Evolutionary conservation across 169 alveolate genomes (phyloP).

Genomic region (Babesia ovis): DNA sequence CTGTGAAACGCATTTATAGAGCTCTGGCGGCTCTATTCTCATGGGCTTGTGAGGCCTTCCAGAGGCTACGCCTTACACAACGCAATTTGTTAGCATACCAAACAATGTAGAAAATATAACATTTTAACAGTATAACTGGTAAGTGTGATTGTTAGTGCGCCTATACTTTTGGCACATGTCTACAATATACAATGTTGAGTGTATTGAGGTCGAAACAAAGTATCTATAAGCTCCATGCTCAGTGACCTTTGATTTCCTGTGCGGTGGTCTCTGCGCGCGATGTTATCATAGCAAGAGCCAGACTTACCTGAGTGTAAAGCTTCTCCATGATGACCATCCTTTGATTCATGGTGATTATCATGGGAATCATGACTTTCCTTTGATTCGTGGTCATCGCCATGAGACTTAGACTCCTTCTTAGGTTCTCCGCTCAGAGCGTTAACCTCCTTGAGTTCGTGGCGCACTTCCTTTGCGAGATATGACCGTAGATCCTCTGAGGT

Average conservation of each 20-base stretch:
- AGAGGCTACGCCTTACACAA: not conserved
- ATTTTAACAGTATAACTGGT: not conserved
- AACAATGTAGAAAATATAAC: not conserved
- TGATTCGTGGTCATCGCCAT: no score
- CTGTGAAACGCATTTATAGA: not conserved
- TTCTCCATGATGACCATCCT: not conserved
- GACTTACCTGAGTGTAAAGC: not conserved
- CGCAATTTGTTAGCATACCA: no score
- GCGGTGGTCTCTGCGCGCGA: slow-evolving; percentile 20
- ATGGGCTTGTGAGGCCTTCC: not conserved
- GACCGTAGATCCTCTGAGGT: slow-evolving; percentile 38
- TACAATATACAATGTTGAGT: slow-evolving; percentile 33
- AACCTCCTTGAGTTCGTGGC: slow-evolving; percentile 48
- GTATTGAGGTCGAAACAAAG: not conserved
- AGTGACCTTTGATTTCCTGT: slow-evolving; percentile 20
- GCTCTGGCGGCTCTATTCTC: not conserved
- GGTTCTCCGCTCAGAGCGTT: slow-evolving; percentile 13
- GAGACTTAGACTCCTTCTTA: not conserved
- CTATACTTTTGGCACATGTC: no score
- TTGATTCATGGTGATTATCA: no score
- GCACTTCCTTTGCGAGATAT: slow-evolving; percentile 35
- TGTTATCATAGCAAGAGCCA: not conserved
- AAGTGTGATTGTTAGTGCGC: not conserved
- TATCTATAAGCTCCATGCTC: not conserved
- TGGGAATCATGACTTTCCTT: no score